These are phyloP conservation scores for Eucalyptus fibrosa DNA, from an alignment of 345 rosid species.

Conservation along the genomic window DNA sequence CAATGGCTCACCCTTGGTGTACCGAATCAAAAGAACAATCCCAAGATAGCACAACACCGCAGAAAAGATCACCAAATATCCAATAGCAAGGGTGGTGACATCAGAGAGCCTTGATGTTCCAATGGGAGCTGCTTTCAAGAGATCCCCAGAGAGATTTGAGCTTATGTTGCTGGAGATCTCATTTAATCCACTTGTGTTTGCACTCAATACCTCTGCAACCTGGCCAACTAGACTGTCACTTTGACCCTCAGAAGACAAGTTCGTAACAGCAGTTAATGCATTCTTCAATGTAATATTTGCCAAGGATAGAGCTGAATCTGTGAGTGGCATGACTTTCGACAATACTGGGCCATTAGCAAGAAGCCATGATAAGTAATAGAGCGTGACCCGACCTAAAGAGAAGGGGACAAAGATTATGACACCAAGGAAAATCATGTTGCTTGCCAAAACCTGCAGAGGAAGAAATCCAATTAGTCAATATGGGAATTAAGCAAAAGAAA, in stretches of 20 bases:
- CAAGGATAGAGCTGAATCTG: slow-evolving; percentile 56
- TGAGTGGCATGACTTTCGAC: slow-evolving; percentile 51
- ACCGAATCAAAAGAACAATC: slow-evolving; percentile 69
- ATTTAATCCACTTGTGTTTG: slow-evolving; percentile 42
- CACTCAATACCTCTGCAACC: slow-evolving; percentile 51
- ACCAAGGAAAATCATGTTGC: slow-evolving; percentile 99
- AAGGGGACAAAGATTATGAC: slow-evolving; percentile 91
- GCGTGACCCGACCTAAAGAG: slow-evolving; percentile 70
- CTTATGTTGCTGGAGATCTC: slow-evolving; percentile 48
- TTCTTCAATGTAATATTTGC: slow-evolving; percentile 66
- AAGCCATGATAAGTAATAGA: slow-evolving; percentile 66
- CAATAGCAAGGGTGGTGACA: slow-evolving; percentile 89
- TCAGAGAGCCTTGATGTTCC: slow-evolving; percentile 86
- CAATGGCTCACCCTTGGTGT: slow-evolving; percentile 93
- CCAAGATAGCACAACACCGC: slow-evolving; percentile 75
- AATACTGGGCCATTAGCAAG: slow-evolving; percentile 73
- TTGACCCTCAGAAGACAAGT: slow-evolving; percentile 67
- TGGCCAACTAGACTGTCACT: slow-evolving; percentile 43
- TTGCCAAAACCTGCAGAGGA: slow-evolving; percentile 77
- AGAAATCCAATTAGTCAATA: neutral
- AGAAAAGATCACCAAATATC: slow-evolving; percentile 72
- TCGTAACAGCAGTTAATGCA: slow-evolving; percentile 61
- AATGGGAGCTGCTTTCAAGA: slow-evolving; percentile 45
- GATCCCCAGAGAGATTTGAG: slow-evolving; percentile 37
- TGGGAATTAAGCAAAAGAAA: neutral